A percentile compares a stretch with the other conserved stretches of the same genome.
Conservation (phyloP, 768 basidiomycete species). For the Leccinum incarnatum region DNA sequence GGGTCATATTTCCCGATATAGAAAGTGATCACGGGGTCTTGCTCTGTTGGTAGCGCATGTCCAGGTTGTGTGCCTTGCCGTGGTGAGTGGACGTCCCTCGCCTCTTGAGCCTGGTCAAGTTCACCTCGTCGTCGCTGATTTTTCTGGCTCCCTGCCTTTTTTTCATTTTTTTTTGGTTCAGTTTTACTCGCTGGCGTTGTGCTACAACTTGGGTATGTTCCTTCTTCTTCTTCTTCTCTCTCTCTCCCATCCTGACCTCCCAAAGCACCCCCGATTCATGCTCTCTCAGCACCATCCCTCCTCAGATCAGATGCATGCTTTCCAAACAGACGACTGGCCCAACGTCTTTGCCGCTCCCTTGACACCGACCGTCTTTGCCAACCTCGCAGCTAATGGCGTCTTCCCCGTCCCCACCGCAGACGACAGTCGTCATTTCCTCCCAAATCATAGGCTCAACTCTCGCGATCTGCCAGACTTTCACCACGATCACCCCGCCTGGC, state of each 20-base stretch:
- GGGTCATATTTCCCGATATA: conserved; percentile 14
- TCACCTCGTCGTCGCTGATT: conserved; percentile 1
- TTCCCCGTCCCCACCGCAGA: conserved; percentile 40
- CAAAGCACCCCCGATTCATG: conserved; percentile 10
- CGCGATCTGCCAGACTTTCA: conserved; percentile 19
- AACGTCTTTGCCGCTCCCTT: conserved; percentile 61
- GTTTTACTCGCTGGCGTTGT: not conserved
- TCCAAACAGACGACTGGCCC: conserved; percentile 46
- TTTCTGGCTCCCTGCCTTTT: not conserved
- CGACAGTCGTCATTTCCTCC: conserved; percentile 28
- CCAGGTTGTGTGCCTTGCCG: conserved; percentile 13
- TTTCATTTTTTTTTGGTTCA: not conserved
- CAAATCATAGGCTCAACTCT: conserved; percentile 16
- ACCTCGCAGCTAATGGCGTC: conserved; percentile 59
- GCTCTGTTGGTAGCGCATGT: conserved; percentile 8
- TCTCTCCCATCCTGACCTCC: not conserved
- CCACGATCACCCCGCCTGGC: conserved; percentile 28
- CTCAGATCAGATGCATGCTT: conserved; percentile 25
- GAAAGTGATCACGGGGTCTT: conserved; percentile 13
- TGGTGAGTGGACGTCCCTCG: conserved; percentile 7
- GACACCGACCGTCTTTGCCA: conserved; percentile 57
- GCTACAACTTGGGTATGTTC: not conserved
- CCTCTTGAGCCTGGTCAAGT: conserved; percentile 17
- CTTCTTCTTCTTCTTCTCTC: not conserved
- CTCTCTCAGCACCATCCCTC: conserved; percentile 10